A percentile compares a stretch with the other conserved stretches of the same genome.
These are phyloP conservation scores for Volvox africanus DNA, from an alignment of 139 green algal species.

Conservation along the genomic window DNA sequence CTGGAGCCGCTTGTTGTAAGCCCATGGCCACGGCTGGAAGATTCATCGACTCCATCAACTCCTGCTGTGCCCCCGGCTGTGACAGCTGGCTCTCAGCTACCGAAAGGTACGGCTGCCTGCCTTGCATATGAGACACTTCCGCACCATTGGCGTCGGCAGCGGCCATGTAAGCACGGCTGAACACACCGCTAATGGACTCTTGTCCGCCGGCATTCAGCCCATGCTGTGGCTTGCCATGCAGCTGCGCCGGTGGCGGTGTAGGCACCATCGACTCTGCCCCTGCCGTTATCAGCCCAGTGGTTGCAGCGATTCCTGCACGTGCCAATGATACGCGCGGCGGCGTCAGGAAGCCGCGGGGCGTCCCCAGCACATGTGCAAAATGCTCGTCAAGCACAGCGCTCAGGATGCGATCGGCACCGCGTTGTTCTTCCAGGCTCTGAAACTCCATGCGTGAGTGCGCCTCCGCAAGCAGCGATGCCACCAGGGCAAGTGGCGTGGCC, in stretches of 20 bases:
- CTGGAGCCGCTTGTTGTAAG: neutral
- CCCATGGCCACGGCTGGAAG: too few species aligned
- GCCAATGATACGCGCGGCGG: neutral
- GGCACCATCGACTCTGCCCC: neutral
- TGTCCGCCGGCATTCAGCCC: neutral
- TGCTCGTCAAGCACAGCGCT: conserved; percentile 44
- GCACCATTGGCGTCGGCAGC: neutral
- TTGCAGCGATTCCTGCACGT: neutral
- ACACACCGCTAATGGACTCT: neutral
- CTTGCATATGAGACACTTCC: neutral
- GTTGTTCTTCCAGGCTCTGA: conserved; percentile 31
- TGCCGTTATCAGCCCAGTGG: neutral
- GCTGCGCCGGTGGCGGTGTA: neutral
- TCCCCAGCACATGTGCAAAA: conserved; percentile 31
- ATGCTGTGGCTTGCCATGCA: neutral
- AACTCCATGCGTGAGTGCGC: conserved; percentile 39
- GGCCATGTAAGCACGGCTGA: neutral
- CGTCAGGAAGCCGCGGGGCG: conserved; percentile 34
- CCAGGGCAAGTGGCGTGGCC: neutral
- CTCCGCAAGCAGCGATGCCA: conserved; percentile 17
- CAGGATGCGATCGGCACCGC: conserved; percentile 35
- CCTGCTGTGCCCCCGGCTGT: neutral
- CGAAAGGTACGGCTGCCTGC: neutral
- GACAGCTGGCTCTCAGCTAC: neutral
- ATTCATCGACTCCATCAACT: neutral